phyloP scores from a whole-genome alignment of 306 rosid genomes.

The Vigna angularis region DNA sequence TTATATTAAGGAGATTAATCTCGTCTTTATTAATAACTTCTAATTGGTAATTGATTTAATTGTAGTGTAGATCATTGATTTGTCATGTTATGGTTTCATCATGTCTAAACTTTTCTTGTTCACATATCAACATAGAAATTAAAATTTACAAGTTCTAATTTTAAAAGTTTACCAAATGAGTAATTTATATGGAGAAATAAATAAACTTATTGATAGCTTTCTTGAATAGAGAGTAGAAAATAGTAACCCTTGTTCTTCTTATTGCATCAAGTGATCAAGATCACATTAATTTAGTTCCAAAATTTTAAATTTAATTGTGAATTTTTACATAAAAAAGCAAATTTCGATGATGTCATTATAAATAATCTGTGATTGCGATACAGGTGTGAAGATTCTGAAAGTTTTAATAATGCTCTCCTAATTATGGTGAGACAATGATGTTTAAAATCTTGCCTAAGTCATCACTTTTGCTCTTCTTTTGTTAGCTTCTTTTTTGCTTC shows the following conservation, averaged over 20 bases:
- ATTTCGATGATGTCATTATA: background rate
- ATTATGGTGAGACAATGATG: background rate
- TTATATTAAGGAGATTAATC: too few relatives aligned
- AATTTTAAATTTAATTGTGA: background rate
- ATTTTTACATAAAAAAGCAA: background rate
- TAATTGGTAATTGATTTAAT: too few relatives aligned
- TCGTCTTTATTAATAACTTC: too few relatives aligned
- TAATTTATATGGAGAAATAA: background rate
- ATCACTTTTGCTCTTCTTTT: background rate
- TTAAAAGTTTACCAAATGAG: background rate
- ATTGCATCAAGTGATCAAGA: background rate
- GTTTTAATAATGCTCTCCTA: constrained; percentile 2
- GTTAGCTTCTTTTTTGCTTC: background rate
- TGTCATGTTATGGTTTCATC: too few relatives aligned
- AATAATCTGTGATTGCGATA: background rate
- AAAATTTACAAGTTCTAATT: too few relatives aligned
- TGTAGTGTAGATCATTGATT: too few relatives aligned
- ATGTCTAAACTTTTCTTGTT: too few relatives aligned
- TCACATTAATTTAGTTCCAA: background rate
- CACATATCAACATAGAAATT: too few relatives aligned
- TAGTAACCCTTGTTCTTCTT: background rate
- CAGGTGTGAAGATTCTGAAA: background rate
- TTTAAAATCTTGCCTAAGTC: constrained; percentile 3
- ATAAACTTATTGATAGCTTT: background rate
- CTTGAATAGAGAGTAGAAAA: background rate